Percentiles rank a stretch among this genome's conserved stretches.
phyloP scores from a whole-genome alignment of 371 early-diverging fungal species.

The Zopfochytrium polystomum region DNA sequence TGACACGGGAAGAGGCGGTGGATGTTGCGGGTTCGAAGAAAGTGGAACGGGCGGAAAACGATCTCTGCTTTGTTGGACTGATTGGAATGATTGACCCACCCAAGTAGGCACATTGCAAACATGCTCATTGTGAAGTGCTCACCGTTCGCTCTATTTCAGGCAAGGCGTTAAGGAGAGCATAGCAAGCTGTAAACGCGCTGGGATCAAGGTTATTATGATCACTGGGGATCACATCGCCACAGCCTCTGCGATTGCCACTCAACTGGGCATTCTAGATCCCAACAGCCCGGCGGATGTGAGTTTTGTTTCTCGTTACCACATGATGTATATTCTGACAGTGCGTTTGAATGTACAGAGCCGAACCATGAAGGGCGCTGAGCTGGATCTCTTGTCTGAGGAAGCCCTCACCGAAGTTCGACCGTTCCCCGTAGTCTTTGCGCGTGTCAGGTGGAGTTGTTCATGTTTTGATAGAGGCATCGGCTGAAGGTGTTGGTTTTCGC shows the following conservation, averaged over 20 bases:
- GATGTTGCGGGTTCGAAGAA: conserved; percentile 53
- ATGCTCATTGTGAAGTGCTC: conserved; percentile 5
- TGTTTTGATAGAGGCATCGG: background rate
- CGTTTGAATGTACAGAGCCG: conserved; percentile 50
- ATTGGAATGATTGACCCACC: conserved; percentile 95
- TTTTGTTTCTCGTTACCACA: too few species aligned
- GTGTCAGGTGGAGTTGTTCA: conserved; percentile 57
- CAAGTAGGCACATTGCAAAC: conserved; percentile 32
- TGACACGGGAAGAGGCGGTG: conserved; percentile 49
- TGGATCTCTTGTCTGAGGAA: conserved; percentile 79
- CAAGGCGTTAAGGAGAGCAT: conserved; percentile 73
- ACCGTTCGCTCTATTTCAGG: conserved; percentile 19
- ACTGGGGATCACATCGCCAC: conserved; percentile 94
- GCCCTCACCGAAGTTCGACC: conserved; percentile 71
- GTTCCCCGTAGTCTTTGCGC: conserved; percentile 89
- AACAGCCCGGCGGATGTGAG: too few species aligned
- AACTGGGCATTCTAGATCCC: conserved; percentile 81
- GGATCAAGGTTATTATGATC: conserved; percentile 92
- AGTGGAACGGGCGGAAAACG: conserved; percentile 56
- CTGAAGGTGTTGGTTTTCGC: conserved; percentile 1
- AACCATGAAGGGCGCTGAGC: conserved; percentile 80
- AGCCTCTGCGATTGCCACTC: conserved; percentile 88
- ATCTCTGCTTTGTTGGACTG: conserved; percentile 82
- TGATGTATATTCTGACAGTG: conserved; percentile 15
- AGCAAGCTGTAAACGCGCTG: conserved; percentile 74